phyloP scores from a whole-genome alignment of 306 rosid genomes.

The Albizia julibrissin region DNA sequence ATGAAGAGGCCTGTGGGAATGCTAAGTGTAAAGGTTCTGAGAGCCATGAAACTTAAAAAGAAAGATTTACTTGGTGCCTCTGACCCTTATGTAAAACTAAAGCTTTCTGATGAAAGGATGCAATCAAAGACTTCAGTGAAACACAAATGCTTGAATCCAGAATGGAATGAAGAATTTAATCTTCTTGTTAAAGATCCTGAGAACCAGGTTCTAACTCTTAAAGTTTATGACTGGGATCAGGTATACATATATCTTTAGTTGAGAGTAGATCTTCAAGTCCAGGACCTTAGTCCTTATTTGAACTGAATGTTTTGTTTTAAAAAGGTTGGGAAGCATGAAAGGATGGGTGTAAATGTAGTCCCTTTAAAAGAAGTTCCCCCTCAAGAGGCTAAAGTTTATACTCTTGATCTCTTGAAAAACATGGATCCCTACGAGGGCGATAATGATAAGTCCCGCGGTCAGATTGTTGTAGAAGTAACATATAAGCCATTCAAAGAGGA shows the following conservation, averaged over 20 bases:
- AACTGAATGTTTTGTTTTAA: slow-evolving; percentile 14
- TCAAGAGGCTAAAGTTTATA: slow-evolving; percentile 60
- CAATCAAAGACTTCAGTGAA: slow-evolving; percentile 86
- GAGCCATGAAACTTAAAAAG: slow-evolving; percentile 75
- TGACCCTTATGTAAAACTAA: slow-evolving; percentile 86
- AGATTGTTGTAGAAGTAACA: slow-evolving; percentile 69
- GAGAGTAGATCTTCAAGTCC: slow-evolving; percentile 22
- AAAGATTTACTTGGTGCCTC: slow-evolving; percentile 87
- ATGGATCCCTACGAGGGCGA: slow-evolving; percentile 61
- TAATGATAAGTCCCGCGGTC: slow-evolving; percentile 80
- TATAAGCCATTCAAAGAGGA: slow-evolving; percentile 83
- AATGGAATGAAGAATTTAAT: slow-evolving; percentile 91
- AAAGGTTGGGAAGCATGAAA: slow-evolving; percentile 84
- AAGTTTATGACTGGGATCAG: slow-evolving; percentile 90
- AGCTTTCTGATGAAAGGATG: slow-evolving; percentile 70
- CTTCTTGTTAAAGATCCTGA: slow-evolving; percentile 75
- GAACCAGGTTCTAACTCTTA: slow-evolving; percentile 63
- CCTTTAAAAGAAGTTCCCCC: slow-evolving; percentile 67
- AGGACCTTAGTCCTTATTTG: slow-evolving; percentile 18
- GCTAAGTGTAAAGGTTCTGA: slow-evolving; percentile 74
- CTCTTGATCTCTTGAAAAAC: slow-evolving; percentile 77
- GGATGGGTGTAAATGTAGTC: slow-evolving; percentile 79
- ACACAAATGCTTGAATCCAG: slow-evolving; percentile 91
- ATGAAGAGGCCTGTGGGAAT: slow-evolving; percentile 83
- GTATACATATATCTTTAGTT: slow-evolving; percentile 34